Conservation (phyloP, 371 early-diverging fungal genomes). For the Mucor lusitanicus region DNA sequence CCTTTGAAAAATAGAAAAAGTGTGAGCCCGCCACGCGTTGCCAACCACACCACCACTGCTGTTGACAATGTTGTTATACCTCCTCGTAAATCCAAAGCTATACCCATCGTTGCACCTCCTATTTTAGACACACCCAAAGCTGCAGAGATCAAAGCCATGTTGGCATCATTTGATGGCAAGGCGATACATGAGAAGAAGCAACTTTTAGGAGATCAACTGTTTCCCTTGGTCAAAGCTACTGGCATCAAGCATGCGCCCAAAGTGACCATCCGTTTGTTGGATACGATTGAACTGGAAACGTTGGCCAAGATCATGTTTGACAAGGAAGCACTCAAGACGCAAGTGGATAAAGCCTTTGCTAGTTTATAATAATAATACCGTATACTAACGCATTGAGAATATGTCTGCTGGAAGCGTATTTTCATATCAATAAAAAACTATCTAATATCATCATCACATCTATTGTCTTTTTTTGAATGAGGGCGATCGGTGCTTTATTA, state of each 20-base stretch:
- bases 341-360: slow-evolving; percentile 35
- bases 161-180: slow-evolving; percentile 37
- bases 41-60: background rate
- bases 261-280: slow-evolving; percentile 51
- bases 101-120: slow-evolving; percentile 42
- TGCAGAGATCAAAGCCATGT: slow-evolving; percentile 23
- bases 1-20: slow-evolving; percentile 1
- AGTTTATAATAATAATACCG: slow-evolving; percentile 10
- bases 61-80: slow-evolving; percentile 18
- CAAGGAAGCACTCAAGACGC: slow-evolving; percentile 32
- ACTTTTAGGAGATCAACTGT: slow-evolving; percentile 44
- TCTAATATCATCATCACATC: background rate
- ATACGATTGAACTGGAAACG: slow-evolving; percentile 44
- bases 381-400: background rate
- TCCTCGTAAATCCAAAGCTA: slow-evolving; percentile 32
- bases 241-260: slow-evolving; percentile 43
- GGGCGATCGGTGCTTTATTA: background rate
- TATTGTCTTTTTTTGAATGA: background rate
- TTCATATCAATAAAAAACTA: background rate
- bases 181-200: slow-evolving; percentile 44
- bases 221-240: slow-evolving; percentile 50
- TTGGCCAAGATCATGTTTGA: slow-evolving; percentile 53
- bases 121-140: slow-evolving; percentile 5
- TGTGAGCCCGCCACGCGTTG: background rate
- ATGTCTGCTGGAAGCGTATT: background rate